These are phyloP conservation scores for Wallacemonas sp. DNA, from an alignment of 208 protist genomes.

Conservation along the genomic window DNA sequence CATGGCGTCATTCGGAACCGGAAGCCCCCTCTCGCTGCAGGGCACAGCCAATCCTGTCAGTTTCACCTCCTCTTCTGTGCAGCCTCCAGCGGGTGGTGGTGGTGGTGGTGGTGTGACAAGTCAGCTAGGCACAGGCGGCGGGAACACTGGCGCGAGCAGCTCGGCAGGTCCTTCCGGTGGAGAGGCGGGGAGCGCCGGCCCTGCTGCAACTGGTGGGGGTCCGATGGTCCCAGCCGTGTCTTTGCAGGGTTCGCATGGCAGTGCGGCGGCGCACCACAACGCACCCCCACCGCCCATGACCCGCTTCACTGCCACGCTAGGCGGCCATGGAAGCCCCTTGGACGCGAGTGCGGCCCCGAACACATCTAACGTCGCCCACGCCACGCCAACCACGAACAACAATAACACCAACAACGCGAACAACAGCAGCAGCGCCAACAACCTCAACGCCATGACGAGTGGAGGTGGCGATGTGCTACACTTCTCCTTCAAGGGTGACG, in stretches of 20 bases:
- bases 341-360: not conserved
- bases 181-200: not conserved
- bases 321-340: not conserved
- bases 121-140: too few relatives aligned
- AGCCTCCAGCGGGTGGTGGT: not conserved
- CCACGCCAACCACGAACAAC: too few relatives aligned
- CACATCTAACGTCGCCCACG: too few relatives aligned
- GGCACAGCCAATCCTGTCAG: not conserved
- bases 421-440: too few relatives aligned
- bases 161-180: too few relatives aligned
- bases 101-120: constrained; percentile 5
- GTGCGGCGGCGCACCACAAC: not conserved
- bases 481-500: constrained; percentile 47
- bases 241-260: not conserved
- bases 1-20: not conserved
- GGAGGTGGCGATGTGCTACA: constrained; percentile 31
- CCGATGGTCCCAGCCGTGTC: not conserved
- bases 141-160: constrained; percentile 19
- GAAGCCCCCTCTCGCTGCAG: not conserved
- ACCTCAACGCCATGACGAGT: too few relatives aligned
- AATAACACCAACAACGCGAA: too few relatives aligned
- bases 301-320: not conserved
- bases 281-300: constrained; percentile 2
- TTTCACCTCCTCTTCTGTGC: too few relatives aligned
- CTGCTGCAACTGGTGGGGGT: not conserved